Base-by-base conservation (phyloP, 768 basidiomycete genomes). In the Pulveroboletus sp. region DNA sequence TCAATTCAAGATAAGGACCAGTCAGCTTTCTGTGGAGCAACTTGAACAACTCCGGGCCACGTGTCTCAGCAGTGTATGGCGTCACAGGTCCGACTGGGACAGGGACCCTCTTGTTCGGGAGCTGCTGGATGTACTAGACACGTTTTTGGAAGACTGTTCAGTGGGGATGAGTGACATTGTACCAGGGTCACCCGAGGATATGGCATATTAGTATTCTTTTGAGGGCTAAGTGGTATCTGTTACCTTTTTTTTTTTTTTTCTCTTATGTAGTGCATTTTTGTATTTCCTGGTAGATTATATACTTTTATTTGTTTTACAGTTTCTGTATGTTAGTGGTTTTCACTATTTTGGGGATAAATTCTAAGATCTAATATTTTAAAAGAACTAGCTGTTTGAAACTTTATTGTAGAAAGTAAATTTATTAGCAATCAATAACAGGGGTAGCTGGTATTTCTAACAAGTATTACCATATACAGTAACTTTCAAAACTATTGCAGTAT, bases 31-130 rank as follows among this genome's bases (percentile, higher is more conserved):
- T 24, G 76, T 97, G 43, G 96, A 99, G 63, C 83, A 95, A 63
- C 78, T 99, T 6, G 96, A 98, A 64, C 93, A 98, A 67, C 76
- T 99, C 6, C 81, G 96, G 6, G 94, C 96, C 8, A 82, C 79
- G 3, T 86, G 83, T 58, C 78, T 93, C 24, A 81, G 83, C 37
- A 73, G 73, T 43, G 76, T 97, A n/a, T 99, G 94, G 94, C 73
- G 81, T 27, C 82, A 81, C 54, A 71, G 93, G 32, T 71, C 73
- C 11, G 86, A 87, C 31, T 99, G 96, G 96, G 80, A 96, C 61
- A 76, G 94, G 40, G 77, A 80, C 57, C 68, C 62, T 6, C 71
- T 94, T 44, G 64, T 95, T 2, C 63, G 64, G 27, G 82, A 88
- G 55, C 66, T 93, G 46, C 56, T 75, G 47, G 72, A 69, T 8